Evolutionary conservation across 495 filamentous ascomycete species (phyloP).

Genomic region (Podospora tetraspora): DNA sequence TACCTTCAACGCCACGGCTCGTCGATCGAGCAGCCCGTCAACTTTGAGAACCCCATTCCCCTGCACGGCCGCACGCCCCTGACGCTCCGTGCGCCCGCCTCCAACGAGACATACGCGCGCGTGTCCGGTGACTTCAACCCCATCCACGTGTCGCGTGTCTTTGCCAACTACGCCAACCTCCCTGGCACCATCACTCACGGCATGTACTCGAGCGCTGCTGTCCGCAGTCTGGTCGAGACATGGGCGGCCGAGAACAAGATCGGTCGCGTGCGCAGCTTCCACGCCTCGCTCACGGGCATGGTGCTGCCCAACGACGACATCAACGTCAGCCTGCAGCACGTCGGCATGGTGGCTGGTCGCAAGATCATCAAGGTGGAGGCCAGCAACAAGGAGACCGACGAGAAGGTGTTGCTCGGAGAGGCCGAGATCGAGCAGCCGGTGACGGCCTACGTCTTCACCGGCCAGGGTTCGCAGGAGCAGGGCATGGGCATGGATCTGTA

Average conservation of each 20-base stretch:
- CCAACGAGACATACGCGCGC: conserved; percentile 94
- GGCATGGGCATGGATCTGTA: conserved; percentile 99
- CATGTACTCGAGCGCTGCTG: conserved; percentile 98
- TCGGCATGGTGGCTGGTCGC: conserved; percentile 95
- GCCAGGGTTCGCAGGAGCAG: conserved; percentile 95
- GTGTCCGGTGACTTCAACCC: conserved; percentile 99
- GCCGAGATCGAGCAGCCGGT: conserved; percentile 99
- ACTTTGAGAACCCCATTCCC: conserved; percentile 96
- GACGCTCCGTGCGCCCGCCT: conserved; percentile 82
- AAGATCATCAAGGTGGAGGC: conserved; percentile 99
- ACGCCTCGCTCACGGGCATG: conserved; percentile 93
- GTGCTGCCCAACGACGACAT: conserved; percentile 94
- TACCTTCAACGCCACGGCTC: conserved; percentile 89
- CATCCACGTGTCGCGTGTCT: conserved; percentile 95
- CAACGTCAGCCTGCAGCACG: conserved; percentile 87
- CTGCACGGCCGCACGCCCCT: conserved; percentile 87
- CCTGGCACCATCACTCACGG: conserved; percentile 97
- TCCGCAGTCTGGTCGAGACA: conserved; percentile 96
- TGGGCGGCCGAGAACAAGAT: conserved; percentile 99
- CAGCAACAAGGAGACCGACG: conserved; percentile 86
- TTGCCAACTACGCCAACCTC: conserved; percentile 89
- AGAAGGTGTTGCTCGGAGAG: conserved; percentile 90
- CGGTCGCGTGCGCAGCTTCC: conserved; percentile 93
- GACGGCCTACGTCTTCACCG: conserved; percentile 95
- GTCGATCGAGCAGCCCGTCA: conserved; percentile 91